These are phyloP conservation scores for Quercus ilex DNA, from an alignment of 306 rosid genomes.

Conservation along the genomic window DNA sequence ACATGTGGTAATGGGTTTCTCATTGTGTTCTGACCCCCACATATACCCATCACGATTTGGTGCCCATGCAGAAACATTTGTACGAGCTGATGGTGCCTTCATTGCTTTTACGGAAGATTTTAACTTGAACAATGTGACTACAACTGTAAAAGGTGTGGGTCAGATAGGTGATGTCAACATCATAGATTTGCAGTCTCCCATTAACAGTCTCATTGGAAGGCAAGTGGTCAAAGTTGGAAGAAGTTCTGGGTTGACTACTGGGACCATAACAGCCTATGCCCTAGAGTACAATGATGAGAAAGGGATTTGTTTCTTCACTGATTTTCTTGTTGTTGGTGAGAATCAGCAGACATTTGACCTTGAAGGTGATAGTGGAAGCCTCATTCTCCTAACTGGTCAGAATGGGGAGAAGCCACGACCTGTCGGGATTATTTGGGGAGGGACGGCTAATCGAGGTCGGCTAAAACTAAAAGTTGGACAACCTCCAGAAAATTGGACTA, in stretches of 20 bases:
- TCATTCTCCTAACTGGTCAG: constrained; percentile 78
- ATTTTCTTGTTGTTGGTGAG: constrained; percentile 98
- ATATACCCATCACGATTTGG: constrained; percentile 32
- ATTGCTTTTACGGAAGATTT: constrained; percentile 90
- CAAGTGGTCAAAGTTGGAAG: constrained; percentile 94
- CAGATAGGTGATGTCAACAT: constrained; percentile 81
- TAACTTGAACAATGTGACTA: constrained; percentile 59
- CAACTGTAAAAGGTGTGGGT: constrained; percentile 80
- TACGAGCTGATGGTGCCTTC: constrained; percentile 98
- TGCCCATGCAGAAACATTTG: constrained; percentile 89
- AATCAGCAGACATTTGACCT: constrained; percentile 97
- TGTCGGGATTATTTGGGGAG: constrained; percentile 99
- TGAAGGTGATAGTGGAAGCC: constrained; percentile 99
- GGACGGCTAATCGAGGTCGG: constrained; percentile 96
- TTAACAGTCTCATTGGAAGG: constrained; percentile 86
- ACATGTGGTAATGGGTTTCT: constrained; percentile 26
- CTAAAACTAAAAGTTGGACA: constrained; percentile 85
- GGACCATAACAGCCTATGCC: constrained; percentile 95
- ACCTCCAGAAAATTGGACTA: constrained; percentile 98
- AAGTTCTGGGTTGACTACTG: constrained; percentile 95
- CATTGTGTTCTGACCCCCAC: constrained; percentile 13
- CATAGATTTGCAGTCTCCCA: constrained; percentile 93
- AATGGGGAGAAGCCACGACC: constrained; percentile 80
- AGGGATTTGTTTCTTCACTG: constrained; percentile 97
- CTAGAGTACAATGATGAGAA: constrained; percentile 95